These are phyloP conservation scores for Hypoxylon lienhwacheense DNA, from an alignment of 495 filamentous ascomycete species.

Conservation along the genomic window DNA sequence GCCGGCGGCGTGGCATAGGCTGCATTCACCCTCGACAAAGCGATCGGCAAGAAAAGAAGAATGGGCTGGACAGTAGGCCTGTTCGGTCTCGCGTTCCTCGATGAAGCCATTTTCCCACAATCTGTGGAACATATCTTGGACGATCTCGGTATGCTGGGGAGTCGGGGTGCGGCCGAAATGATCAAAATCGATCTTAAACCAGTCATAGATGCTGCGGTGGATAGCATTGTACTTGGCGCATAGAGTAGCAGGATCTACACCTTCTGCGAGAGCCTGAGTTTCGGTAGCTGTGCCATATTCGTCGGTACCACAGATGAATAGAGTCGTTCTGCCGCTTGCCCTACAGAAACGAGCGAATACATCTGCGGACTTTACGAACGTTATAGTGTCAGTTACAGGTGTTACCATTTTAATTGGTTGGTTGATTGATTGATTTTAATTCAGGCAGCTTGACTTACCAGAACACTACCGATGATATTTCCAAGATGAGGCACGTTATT, in stretches of 20 bases:
- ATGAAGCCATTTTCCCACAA: constrained; percentile 79
- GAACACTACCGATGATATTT: constrained; percentile 88
- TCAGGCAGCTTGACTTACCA: constrained; percentile 58
- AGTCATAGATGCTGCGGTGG: constrained; percentile 41
- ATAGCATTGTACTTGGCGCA: constrained; percentile 45
- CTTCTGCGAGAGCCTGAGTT: constrained; percentile 44
- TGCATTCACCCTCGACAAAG: constrained; percentile 88
- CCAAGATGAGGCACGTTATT: constrained; percentile 97
- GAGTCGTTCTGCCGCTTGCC: constrained; percentile 62
- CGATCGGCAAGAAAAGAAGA: constrained; percentile 87
- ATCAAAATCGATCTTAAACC: constrained; percentile 45
- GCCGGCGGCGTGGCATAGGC: constrained; percentile 73
- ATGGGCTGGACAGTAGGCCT: constrained; percentile 87
- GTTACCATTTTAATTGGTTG: background rate
- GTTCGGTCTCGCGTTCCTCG: constrained; percentile 70
- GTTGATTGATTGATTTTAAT: constrained; percentile 65
- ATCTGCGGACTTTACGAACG: constrained; percentile 39
- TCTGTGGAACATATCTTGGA: constrained; percentile 80
- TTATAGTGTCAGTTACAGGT: constrained; percentile 1
- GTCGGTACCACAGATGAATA: constrained; percentile 65
- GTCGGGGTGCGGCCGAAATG: constrained; percentile 45
- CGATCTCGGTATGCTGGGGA: constrained; percentile 84
- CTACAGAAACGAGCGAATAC: constrained; percentile 69
- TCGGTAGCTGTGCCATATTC: constrained; percentile 48
- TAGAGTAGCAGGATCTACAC: constrained; percentile 41